A percentile compares a stretch with the other conserved stretches of the same genome.
phyloP scores from a whole-genome alignment of 306 rosid genomes.

The Cicer arietinum region DNA sequence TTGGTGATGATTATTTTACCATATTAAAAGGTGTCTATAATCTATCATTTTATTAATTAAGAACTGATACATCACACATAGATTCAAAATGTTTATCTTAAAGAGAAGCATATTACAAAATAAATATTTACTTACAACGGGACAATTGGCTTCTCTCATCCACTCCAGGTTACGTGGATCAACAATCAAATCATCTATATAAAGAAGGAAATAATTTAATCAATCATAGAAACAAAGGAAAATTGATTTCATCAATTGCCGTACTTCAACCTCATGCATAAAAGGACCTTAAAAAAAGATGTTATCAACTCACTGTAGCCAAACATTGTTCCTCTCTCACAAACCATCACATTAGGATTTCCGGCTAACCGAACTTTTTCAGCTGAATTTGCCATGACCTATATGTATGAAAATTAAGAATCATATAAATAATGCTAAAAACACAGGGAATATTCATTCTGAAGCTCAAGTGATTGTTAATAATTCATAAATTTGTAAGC shows the following conservation, averaged over 20 bases:
- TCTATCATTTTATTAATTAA: conserved; percentile 5
- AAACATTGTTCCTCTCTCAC: conserved; percentile 98
- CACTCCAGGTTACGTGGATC: conserved; percentile 94
- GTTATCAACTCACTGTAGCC: conserved; percentile 88
- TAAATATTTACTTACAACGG: conserved; percentile 71
- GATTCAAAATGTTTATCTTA: conserved; percentile 3
- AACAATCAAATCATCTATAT: conserved; percentile 89
- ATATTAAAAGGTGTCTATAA: neutral
- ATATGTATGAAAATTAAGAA: conserved; percentile 36
- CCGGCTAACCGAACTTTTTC: conserved; percentile 95
- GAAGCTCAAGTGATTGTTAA: conserved; percentile 17
- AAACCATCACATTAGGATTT: conserved; percentile 95
- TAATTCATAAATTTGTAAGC: conserved; percentile 29
- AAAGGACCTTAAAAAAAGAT: conserved; percentile 15
- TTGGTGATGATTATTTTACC: neutral
- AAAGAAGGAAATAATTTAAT: conserved; percentile 40
- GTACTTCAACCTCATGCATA: conserved; percentile 33
- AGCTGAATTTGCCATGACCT: conserved; percentile 94
- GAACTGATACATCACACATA: neutral
- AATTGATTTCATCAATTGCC: conserved; percentile 13
- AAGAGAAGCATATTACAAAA: conserved; percentile 29
- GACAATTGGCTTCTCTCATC: conserved; percentile 94
- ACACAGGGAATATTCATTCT: neutral
- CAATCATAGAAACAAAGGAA: conserved; percentile 13
- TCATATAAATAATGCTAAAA: conserved; percentile 33